Percentiles rank a stretch among this genome's conserved stretches.
Conservation (phyloP, 2,329 filamentous ascomycete species). For the Aspergillus sp. region DNA sequence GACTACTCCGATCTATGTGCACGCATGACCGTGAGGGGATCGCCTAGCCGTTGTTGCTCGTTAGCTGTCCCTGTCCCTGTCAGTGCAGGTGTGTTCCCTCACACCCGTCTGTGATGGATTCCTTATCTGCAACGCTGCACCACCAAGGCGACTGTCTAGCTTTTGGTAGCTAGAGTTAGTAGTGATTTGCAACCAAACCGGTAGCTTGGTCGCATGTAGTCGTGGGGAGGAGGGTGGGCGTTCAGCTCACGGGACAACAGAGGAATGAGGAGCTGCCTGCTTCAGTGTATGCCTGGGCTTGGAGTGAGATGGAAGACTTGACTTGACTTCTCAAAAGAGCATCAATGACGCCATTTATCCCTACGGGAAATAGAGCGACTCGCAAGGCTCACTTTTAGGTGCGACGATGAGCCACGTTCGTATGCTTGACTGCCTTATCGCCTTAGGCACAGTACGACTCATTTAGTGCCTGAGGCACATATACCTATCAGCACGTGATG, state of each 20-base stretch:
- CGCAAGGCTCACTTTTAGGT: neutral
- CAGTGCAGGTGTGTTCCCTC: neutral
- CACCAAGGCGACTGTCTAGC: slow-evolving; percentile 2
- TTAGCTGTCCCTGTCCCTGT: slow-evolving; percentile 13
- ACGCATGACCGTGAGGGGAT: slow-evolving; percentile 35
- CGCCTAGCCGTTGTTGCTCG: slow-evolving; percentile 4
- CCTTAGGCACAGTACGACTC: slow-evolving; percentile 10
- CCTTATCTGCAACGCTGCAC: neutral
- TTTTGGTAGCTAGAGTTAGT: slow-evolving; percentile 9
- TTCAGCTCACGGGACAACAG: neutral
- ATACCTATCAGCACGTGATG: slow-evolving; percentile 42
- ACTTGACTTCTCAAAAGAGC: neutral
- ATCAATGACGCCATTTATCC: slow-evolving; percentile 6
- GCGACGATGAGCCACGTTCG: neutral
- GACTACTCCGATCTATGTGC: slow-evolving; percentile 27
- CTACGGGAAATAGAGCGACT: neutral
- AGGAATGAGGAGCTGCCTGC: neutral
- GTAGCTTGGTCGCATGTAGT: slow-evolving; percentile 3
- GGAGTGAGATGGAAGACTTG: neutral
- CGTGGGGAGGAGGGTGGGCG: neutral
- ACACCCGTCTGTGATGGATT: neutral
- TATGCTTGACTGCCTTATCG: slow-evolving; percentile 10
- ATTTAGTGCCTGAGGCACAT: slow-evolving; percentile 21
- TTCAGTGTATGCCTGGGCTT: neutral
- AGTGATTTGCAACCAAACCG: slow-evolving; percentile 3